These are phyloP conservation scores for Pythium grandisporangium DNA, from an alignment of 352 stramenopile species.

Conservation along the genomic window DNA sequence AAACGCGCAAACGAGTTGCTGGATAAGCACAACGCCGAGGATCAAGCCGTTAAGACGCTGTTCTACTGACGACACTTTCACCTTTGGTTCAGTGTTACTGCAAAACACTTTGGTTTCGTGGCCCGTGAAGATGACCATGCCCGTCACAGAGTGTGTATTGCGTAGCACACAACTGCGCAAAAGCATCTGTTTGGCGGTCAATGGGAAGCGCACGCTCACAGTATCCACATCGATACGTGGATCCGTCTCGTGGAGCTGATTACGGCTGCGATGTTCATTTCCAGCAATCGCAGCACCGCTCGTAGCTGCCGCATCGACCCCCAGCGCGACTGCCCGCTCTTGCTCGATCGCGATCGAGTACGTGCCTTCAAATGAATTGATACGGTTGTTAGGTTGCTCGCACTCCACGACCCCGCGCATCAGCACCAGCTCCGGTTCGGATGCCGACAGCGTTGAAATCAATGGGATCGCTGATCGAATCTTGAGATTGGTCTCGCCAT, in stretches of 20 bases:
- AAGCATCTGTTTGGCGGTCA: constrained; percentile 86
- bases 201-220: constrained; percentile 31
- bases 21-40: constrained; percentile 59
- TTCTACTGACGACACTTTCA: constrained; percentile 77
- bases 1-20: constrained; percentile 64
- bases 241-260: constrained; percentile 24
- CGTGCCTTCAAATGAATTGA: constrained; percentile 76
- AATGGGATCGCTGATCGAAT: constrained; percentile 65
- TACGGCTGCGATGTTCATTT: constrained; percentile 8
- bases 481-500: constrained; percentile 82
- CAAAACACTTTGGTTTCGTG: constrained; percentile 82
- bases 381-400: constrained; percentile 77
- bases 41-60: constrained; percentile 65
- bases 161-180: constrained; percentile 83
- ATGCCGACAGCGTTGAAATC: constrained; percentile 20
- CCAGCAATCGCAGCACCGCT: too few relatives aligned
- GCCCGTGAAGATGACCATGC: constrained; percentile 86
- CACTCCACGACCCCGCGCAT: constrained; percentile 58
- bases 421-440: constrained; percentile 17
- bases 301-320: constrained; percentile 8
- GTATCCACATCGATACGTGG: constrained; percentile 3
- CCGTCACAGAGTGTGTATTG: constrained; percentile 77
- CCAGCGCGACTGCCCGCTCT: constrained; percentile 24
- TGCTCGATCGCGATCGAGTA: constrained; percentile 34
- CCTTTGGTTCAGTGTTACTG: constrained; percentile 63